Evolutionary conservation across 129 eudicot genomes (phyloP), one percentile per base, ranked within the genome.

Genomic region (Arctium minus): DNA sequence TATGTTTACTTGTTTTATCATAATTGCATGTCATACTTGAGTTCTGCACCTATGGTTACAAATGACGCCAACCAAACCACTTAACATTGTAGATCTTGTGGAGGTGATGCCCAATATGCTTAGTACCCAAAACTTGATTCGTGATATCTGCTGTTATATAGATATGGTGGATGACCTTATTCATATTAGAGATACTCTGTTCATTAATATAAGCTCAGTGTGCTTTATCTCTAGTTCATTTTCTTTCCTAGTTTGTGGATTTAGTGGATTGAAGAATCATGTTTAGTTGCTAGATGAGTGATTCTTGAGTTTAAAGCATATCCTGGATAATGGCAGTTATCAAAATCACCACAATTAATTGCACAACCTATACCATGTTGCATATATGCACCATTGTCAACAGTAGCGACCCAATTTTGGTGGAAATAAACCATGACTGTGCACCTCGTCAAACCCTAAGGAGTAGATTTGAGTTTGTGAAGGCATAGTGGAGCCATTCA

Each of bases 361-460:
- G 71, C 32, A 27, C 38, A n/a, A n/a, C 71, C 33, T 48, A 6
- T 77, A 36, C 33, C 31, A 53, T 35, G 53, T 48, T 71, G 60
- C 83, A 48, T 80, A 31, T 56, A 50, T 48, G 77, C 50, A 80
- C 29, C 83, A 62, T 80, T 80, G 33, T 48, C 40, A 80, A 48
- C 36, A 50, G 5, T 10, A 18, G 3, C 46, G 4, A 33, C 71
- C 2, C 22, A 6, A 33, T 30, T 75, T 74, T 30, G 44, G 74
- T 65, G 30, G 80, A 40, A 81, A 30, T 81, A 74, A 69, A 39
- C 40, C 75, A 15, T 65, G 65, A 30, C 48, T 29, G 67, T 39
- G 68, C 33, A 38, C 42, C 62, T 81, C 32, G 74, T 73, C 46
- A 74, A 38, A 15, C 75, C 27, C 33, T 30, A 30, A 46, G 70